Base-by-base conservation (phyloP, 2,329 filamentous ascomycete genomes). In the Fusarium sarcochroum region DNA sequence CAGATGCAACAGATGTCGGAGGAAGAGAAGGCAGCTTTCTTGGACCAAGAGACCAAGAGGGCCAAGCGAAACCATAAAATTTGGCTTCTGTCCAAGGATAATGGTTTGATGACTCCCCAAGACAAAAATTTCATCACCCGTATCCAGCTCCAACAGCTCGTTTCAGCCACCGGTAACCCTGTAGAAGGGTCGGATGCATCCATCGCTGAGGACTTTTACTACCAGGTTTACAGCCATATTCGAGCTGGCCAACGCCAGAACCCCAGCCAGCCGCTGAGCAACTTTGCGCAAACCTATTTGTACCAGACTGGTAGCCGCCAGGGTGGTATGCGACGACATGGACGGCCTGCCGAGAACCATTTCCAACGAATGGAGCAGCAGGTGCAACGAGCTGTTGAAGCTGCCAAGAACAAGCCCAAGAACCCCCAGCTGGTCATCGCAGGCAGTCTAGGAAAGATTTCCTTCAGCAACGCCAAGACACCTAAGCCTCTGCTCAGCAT, bases 331-430 rank as follows among this genome's bases (percentile, higher is more conserved):
- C 86, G 94, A 66, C 89, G 94, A 68, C 90, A 96, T 71, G 89
- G 90, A 63, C 88, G 93, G 61, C 93, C 91, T 42, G 94, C 93
- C 18, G 96, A 99, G 78, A 99, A 98, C 77, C 96, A 99, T 76
- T 93, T 98, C 83, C 96, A 98, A 78, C 91, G 96, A 56, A 99
- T 99, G 96, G 95, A 99, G 80, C 96, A 99, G 80, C 96, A 99
- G 80, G 97, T 99, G 14, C 95, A 98, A 78, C 90, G 96, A 58
- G 96, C 96, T 23, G 96, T 99, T 1, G 96, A 99, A 77, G 96
- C 96, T 1, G 96, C 96, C 52, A 99, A 98, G 83, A 93, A 94
- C 63, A 95, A 97, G 80, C 96, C 96, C 14, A 99, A 99, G 85
- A 98, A 97, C 77, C 97, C 97, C 76, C 94, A 98, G 78, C 86